Base-by-base conservation (phyloP, 768 basidiomycete species). In the Naganishia randhawae region DNA sequence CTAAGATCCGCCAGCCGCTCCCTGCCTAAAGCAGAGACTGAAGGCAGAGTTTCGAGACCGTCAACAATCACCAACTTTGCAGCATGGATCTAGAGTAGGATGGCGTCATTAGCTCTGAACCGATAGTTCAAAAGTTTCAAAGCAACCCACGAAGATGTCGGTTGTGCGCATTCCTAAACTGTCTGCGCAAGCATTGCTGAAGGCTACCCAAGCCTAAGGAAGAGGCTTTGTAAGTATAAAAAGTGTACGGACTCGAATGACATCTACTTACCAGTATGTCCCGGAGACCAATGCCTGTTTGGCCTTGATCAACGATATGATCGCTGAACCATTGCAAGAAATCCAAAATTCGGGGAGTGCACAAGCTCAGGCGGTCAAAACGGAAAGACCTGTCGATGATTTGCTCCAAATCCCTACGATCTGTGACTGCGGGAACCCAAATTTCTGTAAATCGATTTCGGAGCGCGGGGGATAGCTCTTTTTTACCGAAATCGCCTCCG, bases 401-500 rank as follows among this genome's bases (percentile, higher is more conserved):
- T 73, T 90, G 83, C 68, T 86, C 83, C 8, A 95, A 81, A 76
- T 99, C 96, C 6, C 76, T 73, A 19, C 86, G 83, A 68, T 86
- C 83, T 66, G 90, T 86, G 33, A 97, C 85, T 19, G 87, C 82
- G 3, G 95, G 94, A 0, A 99, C 96, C 95, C 96, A 99, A 35
- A 99, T 95, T 78, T 99, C 96, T 3, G 96, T 99, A 81, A 99
- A 99, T 5, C 96, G 87, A 81, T 98, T 99, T 22, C 96, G 87
- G 42, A 99, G 83, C 0, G 96, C 96, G 35, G 94, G 95, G 1
- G 96, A 98, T 1, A 99, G 82, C 76, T 99, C 96, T 77, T 98
- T 99, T 83, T 99, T 99, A 27, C 96, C 96, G 74, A 94, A 98
- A 75, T 99, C 96, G 16, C 96, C 96, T 22, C 96, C 96, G 0